Percentiles rank a stretch among this genome's conserved stretches.
Evolutionary conservation across 495 filamentous ascomycete genomes (phyloP).

Genomic region (Pyronema domesticum): DNA sequence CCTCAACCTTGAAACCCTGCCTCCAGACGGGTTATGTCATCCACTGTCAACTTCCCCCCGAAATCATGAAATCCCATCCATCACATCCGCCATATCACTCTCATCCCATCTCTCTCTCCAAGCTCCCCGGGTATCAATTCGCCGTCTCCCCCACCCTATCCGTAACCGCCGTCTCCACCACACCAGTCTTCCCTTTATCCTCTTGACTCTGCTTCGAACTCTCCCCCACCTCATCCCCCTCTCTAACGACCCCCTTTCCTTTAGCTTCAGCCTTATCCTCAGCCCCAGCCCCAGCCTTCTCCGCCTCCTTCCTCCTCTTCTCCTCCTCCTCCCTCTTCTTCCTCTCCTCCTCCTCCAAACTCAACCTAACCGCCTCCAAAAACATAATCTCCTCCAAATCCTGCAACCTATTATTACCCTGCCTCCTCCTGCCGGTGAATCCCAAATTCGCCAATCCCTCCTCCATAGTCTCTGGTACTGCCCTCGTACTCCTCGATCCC

Average conservation of each 20-base stretch:
- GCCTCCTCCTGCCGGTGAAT: conserved; percentile 13
- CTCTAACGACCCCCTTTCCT: not conserved
- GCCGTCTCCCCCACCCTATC: not conserved
- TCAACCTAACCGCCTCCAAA: conserved; percentile 83
- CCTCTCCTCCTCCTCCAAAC: conserved; percentile 79
- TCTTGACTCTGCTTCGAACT: not conserved
- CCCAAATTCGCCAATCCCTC: conserved; percentile 16
- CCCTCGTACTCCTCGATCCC: not conserved
- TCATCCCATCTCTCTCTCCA: no score
- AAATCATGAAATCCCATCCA: not conserved
- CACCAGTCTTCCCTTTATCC: not conserved
- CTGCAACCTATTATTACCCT: conserved; percentile 52
- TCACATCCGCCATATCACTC: no score
- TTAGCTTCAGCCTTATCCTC: conserved; percentile 2
- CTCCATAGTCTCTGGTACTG: not conserved
- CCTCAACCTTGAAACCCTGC: no score
- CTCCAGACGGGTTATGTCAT: no score
- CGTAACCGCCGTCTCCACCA: not conserved
- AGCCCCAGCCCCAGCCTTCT: not conserved
- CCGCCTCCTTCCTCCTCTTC: not conserved
- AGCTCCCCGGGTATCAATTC: no score
- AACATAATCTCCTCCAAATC: conserved; percentile 98
- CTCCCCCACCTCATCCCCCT: not conserved
- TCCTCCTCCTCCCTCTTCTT: conserved; percentile 30
- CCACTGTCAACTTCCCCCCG: no score